These are phyloP conservation scores for Musa beccarii DNA, from an alignment of 176 grass and related monocot species.

Conservation along the genomic window DNA sequence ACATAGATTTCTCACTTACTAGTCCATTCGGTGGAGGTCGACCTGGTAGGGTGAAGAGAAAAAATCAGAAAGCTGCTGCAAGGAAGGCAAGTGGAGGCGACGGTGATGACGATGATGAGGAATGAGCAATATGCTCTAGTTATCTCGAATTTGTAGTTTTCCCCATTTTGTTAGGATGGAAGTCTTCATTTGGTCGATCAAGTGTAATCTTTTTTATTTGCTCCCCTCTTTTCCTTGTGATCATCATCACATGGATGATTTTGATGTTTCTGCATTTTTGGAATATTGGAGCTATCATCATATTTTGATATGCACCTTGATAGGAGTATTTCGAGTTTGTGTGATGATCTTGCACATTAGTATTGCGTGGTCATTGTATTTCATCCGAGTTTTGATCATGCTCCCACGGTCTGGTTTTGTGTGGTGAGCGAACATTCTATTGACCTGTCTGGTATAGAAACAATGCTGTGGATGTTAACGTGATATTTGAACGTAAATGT, in stretches of 20 bases:
- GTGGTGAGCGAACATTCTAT: too few relatives aligned
- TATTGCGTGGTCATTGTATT: too few relatives aligned
- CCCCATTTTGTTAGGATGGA: neutral
- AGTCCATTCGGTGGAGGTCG: slow-evolving; percentile 53
- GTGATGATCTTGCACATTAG: too few relatives aligned
- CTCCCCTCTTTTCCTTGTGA: neutral
- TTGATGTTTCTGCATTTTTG: neutral
- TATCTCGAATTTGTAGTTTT: neutral
- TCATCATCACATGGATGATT: neutral
- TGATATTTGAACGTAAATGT: too few relatives aligned
- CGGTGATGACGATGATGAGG: slow-evolving; percentile 30
- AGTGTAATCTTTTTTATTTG: neutral
- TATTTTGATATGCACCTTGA: neutral
- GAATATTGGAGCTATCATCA: neutral
- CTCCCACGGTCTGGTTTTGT: too few relatives aligned
- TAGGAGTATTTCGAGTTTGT: too few relatives aligned
- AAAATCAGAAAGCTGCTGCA: slow-evolving; percentile 32
- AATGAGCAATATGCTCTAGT: slow-evolving; percentile 25
- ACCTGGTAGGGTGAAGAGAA: slow-evolving; percentile 46
- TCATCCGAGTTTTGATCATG: too few relatives aligned
- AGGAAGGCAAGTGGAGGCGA: slow-evolving; percentile 32
- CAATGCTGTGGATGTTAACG: too few relatives aligned
- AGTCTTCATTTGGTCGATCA: neutral
- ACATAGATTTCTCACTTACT: slow-evolving; percentile 59
- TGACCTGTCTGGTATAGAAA: too few relatives aligned